A percentile compares a stretch with the other conserved stretches of the same genome.
These are phyloP conservation scores for Cicer arietinum DNA, from an alignment of 306 rosid genomes.

Conservation along the genomic window DNA sequence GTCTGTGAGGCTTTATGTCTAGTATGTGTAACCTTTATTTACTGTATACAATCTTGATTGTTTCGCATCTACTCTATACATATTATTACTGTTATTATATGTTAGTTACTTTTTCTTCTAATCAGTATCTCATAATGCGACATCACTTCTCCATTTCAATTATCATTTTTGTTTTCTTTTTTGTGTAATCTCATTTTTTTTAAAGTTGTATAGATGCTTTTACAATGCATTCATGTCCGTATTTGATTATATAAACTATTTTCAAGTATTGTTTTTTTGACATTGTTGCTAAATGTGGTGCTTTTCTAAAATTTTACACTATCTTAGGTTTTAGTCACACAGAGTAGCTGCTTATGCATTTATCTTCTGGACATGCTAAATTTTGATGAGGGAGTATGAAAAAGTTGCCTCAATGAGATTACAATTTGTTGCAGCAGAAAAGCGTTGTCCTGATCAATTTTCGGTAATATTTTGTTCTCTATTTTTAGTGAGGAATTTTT, in stretches of 20 bases:
- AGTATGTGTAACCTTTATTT: constrained; percentile 32
- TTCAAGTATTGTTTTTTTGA: constrained; percentile 8
- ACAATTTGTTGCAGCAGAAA: constrained; percentile 79
- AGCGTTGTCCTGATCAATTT: constrained; percentile 89
- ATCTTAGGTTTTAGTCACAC: constrained; percentile 83
- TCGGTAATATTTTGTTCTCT: constrained; percentile 56
- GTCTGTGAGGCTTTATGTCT: constrained; percentile 10
- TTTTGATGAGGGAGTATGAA: constrained; percentile 80
- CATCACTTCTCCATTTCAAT: constrained; percentile 21
- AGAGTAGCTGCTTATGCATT: constrained; percentile 77
- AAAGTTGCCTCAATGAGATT: constrained; percentile 77
- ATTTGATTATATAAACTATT: constrained; percentile 22
- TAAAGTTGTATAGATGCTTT: constrained; percentile 26
- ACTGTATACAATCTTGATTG: constrained; percentile 20
- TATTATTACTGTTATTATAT: neutral
- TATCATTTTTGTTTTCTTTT: neutral
- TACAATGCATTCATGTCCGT: constrained; percentile 18
- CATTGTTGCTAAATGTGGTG: constrained; percentile 24
- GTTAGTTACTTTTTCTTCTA: neutral
- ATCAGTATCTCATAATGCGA: constrained; percentile 11
- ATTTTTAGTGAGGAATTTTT: neutral
- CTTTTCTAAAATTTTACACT: constrained; percentile 26
- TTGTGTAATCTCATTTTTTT: constrained; percentile 19
- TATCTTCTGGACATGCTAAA: constrained; percentile 88
- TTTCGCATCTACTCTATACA: constrained; percentile 35